A percentile compares a stretch with the other conserved stretches of the same genome.
Evolutionary conservation across 179 eudicot species (phyloP).

Genomic region (Drosera spatulata): DNA sequence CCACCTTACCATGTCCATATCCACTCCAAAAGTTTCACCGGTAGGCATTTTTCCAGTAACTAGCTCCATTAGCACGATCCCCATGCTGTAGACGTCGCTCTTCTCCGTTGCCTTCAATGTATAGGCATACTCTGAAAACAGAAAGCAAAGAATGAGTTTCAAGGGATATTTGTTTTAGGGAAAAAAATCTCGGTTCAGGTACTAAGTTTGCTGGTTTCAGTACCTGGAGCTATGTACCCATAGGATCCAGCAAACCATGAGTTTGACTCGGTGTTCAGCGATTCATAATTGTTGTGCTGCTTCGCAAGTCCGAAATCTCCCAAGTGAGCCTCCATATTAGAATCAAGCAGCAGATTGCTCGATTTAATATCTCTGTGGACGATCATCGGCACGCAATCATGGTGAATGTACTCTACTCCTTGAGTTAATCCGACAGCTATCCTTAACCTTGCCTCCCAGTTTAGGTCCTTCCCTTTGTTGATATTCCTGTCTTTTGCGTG

Average conservation of each 20-base stretch:
- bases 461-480: constrained; percentile 22
- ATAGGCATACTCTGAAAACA: constrained; percentile 72
- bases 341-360: constrained; percentile 71
- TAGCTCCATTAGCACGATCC: constrained; percentile 92
- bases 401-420: constrained; percentile 92
- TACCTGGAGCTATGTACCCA: constrained; percentile 99
- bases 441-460: constrained; percentile 74
- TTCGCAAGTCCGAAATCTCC: constrained; percentile 98
- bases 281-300: constrained; percentile 35
- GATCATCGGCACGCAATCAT: constrained; percentile 89
- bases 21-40: constrained; percentile 56
- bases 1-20: constrained; percentile 96
- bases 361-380: constrained; percentile 94
- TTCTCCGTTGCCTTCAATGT: constrained; percentile 88
- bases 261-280: constrained; percentile 63
- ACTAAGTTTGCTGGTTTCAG: neutral
- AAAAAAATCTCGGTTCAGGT: neutral
- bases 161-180: neutral
- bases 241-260: constrained; percentile 95
- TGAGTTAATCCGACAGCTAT: constrained; percentile 88
- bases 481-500: constrained; percentile 31
- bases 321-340: constrained; percentile 86
- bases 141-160: neutral
- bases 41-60: constrained; percentile 91
- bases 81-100: constrained; percentile 97